Percentiles rank a stretch among this genome's conserved stretches.
These are phyloP conservation scores for Globisporangium uncinulatum DNA, from an alignment of 352 stramenopile species.

Conservation along the genomic window DNA sequence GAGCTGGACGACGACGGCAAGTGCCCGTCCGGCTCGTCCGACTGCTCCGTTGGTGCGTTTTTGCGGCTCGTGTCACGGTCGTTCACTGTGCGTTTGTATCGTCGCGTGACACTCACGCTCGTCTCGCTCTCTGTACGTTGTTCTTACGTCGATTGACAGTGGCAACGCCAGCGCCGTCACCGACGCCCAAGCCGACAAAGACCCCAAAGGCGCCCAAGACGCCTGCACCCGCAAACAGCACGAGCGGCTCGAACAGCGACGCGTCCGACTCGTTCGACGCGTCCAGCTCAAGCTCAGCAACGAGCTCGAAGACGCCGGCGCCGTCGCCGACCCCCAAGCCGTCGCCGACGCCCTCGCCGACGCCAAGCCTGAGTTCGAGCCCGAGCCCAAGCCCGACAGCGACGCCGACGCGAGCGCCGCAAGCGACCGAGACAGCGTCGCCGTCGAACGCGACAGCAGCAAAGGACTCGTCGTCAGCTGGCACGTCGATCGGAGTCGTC, in stretches of 20 bases:
- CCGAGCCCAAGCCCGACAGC: conserved; percentile 16
- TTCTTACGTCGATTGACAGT: too few species aligned
- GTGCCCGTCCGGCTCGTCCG: conserved; percentile 31
- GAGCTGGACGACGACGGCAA: conserved; percentile 23
- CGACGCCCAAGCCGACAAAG: conserved; percentile 17
- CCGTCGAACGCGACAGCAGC: conserved; percentile 28
- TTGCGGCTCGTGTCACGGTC: too few species aligned
- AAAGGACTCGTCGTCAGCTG: conserved; percentile 16
- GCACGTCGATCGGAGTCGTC: conserved; percentile 39
- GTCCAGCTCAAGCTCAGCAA: conserved; percentile 20
- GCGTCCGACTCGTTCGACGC: too few species aligned
- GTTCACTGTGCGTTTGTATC: too few species aligned
- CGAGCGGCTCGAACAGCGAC: conserved; percentile 8
- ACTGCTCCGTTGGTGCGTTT: conserved; percentile 21
- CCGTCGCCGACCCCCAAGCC: conserved; percentile 19
- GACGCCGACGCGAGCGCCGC: conserved; percentile 10
- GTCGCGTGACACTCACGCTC: too few species aligned
- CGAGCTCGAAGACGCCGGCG: background rate
- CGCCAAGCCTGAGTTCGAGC: too few species aligned
- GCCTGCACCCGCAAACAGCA: conserved; percentile 10
- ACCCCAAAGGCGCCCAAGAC: conserved; percentile 21
- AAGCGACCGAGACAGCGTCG: conserved; percentile 15
- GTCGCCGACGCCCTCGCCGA: conserved; percentile 22
- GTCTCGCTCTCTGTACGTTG: too few species aligned
- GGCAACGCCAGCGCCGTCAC: conserved; percentile 14